Base-by-base conservation (phyloP, 495 filamentous ascomycete species). In the Penicillium odoratum region DNA sequence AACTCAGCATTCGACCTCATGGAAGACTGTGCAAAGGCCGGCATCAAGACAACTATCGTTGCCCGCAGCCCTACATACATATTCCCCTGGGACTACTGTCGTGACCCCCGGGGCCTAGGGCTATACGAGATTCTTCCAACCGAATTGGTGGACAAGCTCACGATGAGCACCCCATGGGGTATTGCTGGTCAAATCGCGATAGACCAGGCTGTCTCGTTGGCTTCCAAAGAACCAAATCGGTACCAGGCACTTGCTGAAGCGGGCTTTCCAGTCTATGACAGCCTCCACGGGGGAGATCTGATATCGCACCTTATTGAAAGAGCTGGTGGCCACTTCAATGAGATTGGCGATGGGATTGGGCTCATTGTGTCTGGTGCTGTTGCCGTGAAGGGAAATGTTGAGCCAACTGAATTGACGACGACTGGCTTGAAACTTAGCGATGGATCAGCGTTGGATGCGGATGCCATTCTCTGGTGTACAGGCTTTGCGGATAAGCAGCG, bases 11-110 rank as follows among this genome's bases (percentile, higher is more conserved):
- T 45, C 6, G 43, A 45, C 15, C 16, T 45, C 16, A 26, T 26
- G 16, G 43, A 45, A 45, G 43, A 45, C 43, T 45, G 43, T 25
- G 43, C 43, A 45, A 45, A 45, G 25, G 43, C 43, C 8, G 43
- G 43, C 8, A 4, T 45, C 4, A 25, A 45, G 18, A 45, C 43
- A 26, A 45, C 43, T 0, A 45, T 45, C 1, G 25, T 25, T 45
- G 43, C 25, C 18, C 43, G 43, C 26, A 45, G 43, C 11, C 43
- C 43, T 10, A 45, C 43, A 45, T 45, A 45, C 6, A 45, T 45
- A 3, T 45, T 45, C 11, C 43, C 43, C 5, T 26, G 43, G 25
- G 43, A 45, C 25, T 45, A 45, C 25, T 45, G 5, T 45, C 25
- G 26, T 9, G 43, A 45, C 18, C 43, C 43, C 3, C 6, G 7